Conservation (phyloP, 1,284 basidiomycete species). For the Entoloma clypeatum region DNA sequence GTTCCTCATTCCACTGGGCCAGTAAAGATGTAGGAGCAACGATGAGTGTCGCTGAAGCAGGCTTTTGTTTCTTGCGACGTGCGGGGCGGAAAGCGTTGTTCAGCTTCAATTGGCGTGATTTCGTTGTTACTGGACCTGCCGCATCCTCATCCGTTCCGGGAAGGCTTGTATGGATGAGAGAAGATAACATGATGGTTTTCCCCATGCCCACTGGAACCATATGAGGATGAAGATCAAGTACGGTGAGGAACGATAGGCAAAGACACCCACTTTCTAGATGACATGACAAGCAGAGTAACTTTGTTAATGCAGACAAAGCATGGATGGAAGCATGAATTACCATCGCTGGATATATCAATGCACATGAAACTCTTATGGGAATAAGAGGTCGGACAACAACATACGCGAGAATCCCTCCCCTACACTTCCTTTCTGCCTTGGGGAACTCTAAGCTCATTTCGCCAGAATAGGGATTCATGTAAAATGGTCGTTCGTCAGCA, state of each 20-base stretch:
- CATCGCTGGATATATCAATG: constrained; percentile 42
- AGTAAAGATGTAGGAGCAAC: constrained; percentile 92
- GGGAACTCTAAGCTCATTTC: constrained; percentile 89
- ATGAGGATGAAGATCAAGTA: constrained; percentile 2
- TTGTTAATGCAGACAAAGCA: constrained; percentile 6
- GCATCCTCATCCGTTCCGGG: constrained; percentile 40
- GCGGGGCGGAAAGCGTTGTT: constrained; percentile 55
- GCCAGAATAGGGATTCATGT: constrained; percentile 93
- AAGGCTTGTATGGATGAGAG: constrained; percentile 82
- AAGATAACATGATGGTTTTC: constrained; percentile 95
- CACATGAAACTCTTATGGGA: constrained; percentile 8
- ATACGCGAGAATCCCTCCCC: constrained; percentile 86
- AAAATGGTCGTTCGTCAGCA: constrained; percentile 69
- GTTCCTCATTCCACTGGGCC: constrained; percentile 88
- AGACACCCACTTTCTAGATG: constrained; percentile 43
- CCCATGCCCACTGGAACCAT: constrained; percentile 98
- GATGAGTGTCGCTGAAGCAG: constrained; percentile 75
- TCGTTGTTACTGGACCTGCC: constrained; percentile 30
- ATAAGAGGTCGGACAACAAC: constrained; percentile 30
- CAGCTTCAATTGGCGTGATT: constrained; percentile 57
- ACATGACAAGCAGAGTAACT: constrained; percentile 1
- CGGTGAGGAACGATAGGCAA: background rate
- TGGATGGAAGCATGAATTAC: constrained; percentile 33
- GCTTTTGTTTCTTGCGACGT: constrained; percentile 27
- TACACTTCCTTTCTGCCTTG: constrained; percentile 71